Conservation (phyloP, 2,329 filamentous ascomycete species). For the Neopestalotiopsis sp. region DNA sequence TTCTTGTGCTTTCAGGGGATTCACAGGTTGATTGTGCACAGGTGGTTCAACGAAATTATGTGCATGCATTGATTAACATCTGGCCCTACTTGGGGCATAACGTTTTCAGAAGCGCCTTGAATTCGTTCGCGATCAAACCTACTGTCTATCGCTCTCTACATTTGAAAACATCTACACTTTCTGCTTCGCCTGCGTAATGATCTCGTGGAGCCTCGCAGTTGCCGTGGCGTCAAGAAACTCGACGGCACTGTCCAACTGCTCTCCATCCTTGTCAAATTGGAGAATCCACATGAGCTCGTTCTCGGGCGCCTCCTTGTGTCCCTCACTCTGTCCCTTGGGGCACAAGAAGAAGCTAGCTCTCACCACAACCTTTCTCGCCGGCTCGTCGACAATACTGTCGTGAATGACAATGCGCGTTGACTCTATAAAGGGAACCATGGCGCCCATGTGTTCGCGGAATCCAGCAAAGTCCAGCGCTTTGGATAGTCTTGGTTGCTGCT, state of each 20-base stretch:
- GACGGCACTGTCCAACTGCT: background rate
- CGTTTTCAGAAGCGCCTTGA: no score
- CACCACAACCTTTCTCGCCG: slow-evolving; percentile 2
- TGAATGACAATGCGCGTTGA: background rate
- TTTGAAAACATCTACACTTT: background rate
- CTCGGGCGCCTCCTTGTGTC: background rate
- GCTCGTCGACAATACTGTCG: slow-evolving; percentile 4
- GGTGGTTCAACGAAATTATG: background rate
- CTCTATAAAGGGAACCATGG: slow-evolving; percentile 7
- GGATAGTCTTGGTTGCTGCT: background rate
- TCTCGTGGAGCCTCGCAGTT: background rate
- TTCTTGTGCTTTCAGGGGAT: background rate
- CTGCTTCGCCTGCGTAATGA: background rate
- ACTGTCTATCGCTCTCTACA: background rate
- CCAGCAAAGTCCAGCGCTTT: background rate
- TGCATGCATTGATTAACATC: no score
- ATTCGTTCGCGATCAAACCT: background rate
- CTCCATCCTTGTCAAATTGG: background rate
- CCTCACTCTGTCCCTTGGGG: background rate
- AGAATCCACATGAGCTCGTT: slow-evolving; percentile 10
- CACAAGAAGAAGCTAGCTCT: slow-evolving; percentile 2
- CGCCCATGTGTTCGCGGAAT: background rate
- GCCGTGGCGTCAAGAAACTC: slow-evolving; percentile 4
- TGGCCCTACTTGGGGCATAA: no score
- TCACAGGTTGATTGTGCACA: background rate